phyloP scores from a whole-genome alignment of 768 basidiomycete genomes.

The Rhodotorula graminis region DNA sequence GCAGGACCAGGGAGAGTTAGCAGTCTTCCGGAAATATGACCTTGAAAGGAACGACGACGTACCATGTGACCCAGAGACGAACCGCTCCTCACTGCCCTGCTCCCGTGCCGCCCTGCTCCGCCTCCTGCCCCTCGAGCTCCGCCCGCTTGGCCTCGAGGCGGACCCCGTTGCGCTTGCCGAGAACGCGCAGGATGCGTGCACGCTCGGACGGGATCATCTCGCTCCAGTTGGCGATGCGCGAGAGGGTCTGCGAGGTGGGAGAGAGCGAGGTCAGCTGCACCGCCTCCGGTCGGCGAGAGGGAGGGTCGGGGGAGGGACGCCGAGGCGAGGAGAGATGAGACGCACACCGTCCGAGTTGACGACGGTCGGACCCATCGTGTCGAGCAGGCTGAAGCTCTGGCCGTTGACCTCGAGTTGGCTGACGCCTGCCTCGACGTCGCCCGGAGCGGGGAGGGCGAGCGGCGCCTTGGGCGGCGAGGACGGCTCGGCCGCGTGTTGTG shows the following conservation, averaged over 20 bases:
- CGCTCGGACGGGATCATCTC: conserved; percentile 20
- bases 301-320: neutral
- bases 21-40: neutral
- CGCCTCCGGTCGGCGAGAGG: neutral
- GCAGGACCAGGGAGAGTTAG: neutral
- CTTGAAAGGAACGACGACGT: neutral
- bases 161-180: conserved; percentile 28
- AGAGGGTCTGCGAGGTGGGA: conserved; percentile 23
- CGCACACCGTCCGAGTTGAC: conserved; percentile 32
- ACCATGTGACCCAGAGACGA: neutral
- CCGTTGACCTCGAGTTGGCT: conserved; percentile 30
- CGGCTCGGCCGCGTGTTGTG: neutral
- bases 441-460: conserved; percentile 30
- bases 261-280: neutral
- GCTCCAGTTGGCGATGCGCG: conserved; percentile 28
- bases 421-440: neutral
- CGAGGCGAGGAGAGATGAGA: neutral
- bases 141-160: conserved; percentile 27
- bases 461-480: neutral
- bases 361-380: conserved; percentile 24
- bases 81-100: neutral
- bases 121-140: neutral
- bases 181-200: conserved; percentile 16
- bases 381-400: conserved; percentile 17
- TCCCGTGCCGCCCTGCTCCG: neutral